These are phyloP conservation scores for Lasiodiplodia sp. DNA, from an alignment of 2,329 filamentous ascomycete genomes.

Conservation along the genomic window DNA sequence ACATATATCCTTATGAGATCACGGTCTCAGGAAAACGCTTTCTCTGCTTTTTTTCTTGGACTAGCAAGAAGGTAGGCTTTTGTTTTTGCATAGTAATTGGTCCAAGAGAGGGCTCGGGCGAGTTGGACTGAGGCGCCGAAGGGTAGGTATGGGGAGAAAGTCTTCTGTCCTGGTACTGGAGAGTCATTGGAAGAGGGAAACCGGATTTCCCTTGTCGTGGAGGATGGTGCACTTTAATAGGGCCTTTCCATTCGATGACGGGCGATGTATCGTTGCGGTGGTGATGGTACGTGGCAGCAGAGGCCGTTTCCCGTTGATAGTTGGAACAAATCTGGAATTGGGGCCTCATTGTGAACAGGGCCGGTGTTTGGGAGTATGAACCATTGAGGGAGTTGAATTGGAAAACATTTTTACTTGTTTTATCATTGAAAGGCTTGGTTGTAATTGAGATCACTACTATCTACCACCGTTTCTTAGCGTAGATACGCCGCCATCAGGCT, in stretches of 20 bases:
- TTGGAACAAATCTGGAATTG: too few relatives aligned
- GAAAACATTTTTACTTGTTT: too few relatives aligned
- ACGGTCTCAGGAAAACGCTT: neutral
- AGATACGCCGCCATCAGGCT: too few relatives aligned
- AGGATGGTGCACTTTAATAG: neutral
- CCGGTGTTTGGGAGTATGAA: too few relatives aligned
- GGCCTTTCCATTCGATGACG: neutral
- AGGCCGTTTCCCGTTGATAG: too few relatives aligned
- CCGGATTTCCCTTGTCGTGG: neutral
- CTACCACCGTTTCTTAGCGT: too few relatives aligned
- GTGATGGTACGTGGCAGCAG: neutral
- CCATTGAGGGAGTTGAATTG: too few relatives aligned
- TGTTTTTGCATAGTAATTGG: slow-evolving; percentile 19
- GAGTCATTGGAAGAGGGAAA: slow-evolving; percentile 5
- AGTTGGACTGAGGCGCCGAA: neutral
- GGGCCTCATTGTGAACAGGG: too few relatives aligned
- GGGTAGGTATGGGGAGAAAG: neutral
- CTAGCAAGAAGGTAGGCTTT: slow-evolving; percentile 7
- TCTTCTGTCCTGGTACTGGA: neutral
- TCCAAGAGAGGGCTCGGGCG: neutral
- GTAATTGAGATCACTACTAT: too few relatives aligned
- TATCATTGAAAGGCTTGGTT: too few relatives aligned
- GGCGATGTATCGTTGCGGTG: neutral
- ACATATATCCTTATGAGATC: neutral
- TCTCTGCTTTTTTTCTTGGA: neutral